Percentiles rank a stretch among this genome's conserved stretches.
Conservation (phyloP, 108 stramenopile genomes). For the Conticribra guillardii region DNA sequence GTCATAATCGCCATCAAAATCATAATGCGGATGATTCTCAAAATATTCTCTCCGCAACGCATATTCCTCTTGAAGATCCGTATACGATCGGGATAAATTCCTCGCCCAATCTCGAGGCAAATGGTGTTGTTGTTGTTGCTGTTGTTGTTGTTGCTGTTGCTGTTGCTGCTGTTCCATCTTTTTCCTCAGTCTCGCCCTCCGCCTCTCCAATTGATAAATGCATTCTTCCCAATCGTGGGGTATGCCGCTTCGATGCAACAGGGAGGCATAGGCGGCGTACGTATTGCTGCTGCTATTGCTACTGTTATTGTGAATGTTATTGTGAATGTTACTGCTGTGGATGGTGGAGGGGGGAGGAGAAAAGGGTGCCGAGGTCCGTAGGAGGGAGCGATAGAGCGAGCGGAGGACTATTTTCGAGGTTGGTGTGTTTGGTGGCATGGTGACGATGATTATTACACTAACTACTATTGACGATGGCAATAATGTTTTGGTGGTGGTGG, state of each 20-base stretch:
- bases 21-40: background rate
- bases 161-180: background rate
- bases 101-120: conserved; percentile 38
- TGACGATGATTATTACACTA: too few relatives aligned
- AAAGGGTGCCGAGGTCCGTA: conserved; percentile 68
- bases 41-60: conserved; percentile 9
- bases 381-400: conserved; percentile 72
- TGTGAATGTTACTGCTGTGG: too few relatives aligned
- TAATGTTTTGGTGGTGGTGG: too few relatives aligned
- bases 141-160: background rate
- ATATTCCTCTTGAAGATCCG: conserved; percentile 41
- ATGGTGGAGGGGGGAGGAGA: conserved; percentile 53
- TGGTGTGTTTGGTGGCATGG: conserved; percentile 11
- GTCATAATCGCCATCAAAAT: conserved; percentile 14
- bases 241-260: conserved; percentile 67
- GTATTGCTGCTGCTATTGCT: too few relatives aligned
- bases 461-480: too few relatives aligned
- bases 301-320: too few relatives aligned
- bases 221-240: conserved; percentile 67
- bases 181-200: background rate
- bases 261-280: conserved; percentile 49
- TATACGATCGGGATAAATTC: conserved; percentile 46
- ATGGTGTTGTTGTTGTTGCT: background rate
- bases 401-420: conserved; percentile 20
- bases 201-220: conserved; percentile 9